Evolutionary conservation across 768 basidiomycete species (phyloP), one percentile per base, ranked within the genome.

Genomic region (Tulasnella sp.): DNA sequence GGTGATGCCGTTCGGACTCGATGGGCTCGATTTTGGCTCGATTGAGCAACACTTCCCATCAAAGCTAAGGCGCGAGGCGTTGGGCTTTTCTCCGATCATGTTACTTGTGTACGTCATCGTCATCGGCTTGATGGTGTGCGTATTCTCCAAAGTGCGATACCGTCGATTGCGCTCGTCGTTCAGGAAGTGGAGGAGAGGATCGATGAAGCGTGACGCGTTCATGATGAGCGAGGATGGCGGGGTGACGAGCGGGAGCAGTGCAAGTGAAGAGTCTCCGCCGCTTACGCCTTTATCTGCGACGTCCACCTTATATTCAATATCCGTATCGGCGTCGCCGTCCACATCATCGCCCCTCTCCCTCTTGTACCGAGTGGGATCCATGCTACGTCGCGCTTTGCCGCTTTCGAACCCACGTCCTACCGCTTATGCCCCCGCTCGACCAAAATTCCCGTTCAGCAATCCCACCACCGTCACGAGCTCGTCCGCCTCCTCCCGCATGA

Each of bases 31-130:
- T 45, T 85, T 87, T 66, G 78, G 84, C 65, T 74, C 69, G 41
- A 71, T 89, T 43, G 77, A 80, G 24, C 77, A 81, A n/a, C 84
- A 83, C 66, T 71, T 90, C 21, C 85, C 85, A 9, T 65, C 77
- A 11, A 79, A 77, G 9, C 71, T 90, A 22, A 80, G 77, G 7
- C 74, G 84, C 27, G 71, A 76, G 29, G 34, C 59, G 8, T 25
- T 59, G 19, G 63, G 63, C 1, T 64, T 63, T 30, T 61, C 64
- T 5, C 38, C 63, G n/a, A 42, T 63, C 2, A 21, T 62, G 30
- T 25, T 65, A 29, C 15, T 61, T 7, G 49, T 64, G 22, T 84
- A 80, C 67, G 60, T 76, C 15, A 61, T 76, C 59, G 61, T 78
- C 22, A 63, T 80, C 25, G 68, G 72, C 41, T 45, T 80, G 41